Conservation (phyloP, 1,284 basidiomycete genomes). For the Ceratobasidium sp. region DNA sequence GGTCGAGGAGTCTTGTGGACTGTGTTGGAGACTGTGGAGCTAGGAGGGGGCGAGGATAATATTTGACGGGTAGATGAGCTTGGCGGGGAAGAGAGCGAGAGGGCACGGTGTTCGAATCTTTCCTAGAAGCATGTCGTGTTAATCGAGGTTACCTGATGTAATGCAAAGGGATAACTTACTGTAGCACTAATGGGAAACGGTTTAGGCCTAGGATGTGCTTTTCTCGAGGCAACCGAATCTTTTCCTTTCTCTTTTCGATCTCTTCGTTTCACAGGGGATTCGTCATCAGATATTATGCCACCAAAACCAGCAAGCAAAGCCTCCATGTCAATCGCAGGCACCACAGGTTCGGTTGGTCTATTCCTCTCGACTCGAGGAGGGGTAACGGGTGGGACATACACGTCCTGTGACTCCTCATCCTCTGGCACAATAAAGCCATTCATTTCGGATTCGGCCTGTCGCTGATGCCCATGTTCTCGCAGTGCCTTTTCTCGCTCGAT, state of each 20-base stretch:
- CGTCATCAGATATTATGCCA: constrained; percentile 38
- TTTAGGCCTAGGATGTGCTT: constrained; percentile 5
- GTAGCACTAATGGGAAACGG: constrained; percentile 25
- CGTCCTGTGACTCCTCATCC: constrained; percentile 43
- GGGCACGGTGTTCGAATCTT: not conserved
- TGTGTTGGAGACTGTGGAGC: not conserved
- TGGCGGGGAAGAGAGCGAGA: not conserved
- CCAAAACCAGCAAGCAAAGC: constrained; percentile 36
- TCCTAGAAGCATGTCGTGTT: not conserved
- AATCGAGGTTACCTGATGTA: not conserved
- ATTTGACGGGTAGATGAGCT: not conserved
- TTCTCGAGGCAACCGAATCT: not conserved
- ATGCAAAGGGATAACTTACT: not conserved
- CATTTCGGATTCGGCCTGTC: constrained; percentile 29
- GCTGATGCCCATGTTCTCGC: not conserved
- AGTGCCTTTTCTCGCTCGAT: constrained; percentile 12
- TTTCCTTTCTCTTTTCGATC: constrained; percentile 6
- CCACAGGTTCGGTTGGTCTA: not conserved
- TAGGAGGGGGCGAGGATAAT: constrained; percentile 8
- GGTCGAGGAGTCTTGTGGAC: not conserved
- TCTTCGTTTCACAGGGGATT: constrained; percentile 12
- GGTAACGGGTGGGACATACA: constrained; percentile 28
- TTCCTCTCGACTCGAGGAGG: not conserved
- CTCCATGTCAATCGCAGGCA: constrained; percentile 29
- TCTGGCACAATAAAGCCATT: constrained; percentile 41